Evolutionary conservation across 2,329 filamentous ascomycete genomes (phyloP).

Genomic region (Claviceps digitariae): DNA sequence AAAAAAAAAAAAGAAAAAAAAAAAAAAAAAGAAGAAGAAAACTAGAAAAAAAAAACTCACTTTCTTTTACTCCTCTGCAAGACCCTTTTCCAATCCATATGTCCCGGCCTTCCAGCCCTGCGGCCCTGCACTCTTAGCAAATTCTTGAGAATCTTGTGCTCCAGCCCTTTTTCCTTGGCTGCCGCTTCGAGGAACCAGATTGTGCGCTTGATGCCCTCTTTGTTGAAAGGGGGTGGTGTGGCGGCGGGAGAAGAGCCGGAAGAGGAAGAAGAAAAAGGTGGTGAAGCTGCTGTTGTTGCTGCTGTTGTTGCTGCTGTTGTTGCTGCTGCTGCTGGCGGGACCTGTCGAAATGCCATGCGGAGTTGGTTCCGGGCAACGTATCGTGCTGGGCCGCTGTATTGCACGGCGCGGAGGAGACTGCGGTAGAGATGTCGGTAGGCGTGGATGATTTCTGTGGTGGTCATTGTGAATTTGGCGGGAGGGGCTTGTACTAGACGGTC

Average conservation of each 20-base stretch:
- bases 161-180: slow-evolving; percentile 46
- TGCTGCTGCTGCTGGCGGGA: too few species aligned
- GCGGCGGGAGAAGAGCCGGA: not conserved
- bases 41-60: slow-evolving; percentile 10
- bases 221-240: slow-evolving; percentile 26
- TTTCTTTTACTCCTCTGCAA: slow-evolving; percentile 11
- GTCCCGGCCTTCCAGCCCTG: slow-evolving; percentile 5
- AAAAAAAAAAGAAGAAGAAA: not conserved
- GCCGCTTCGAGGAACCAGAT: slow-evolving; percentile 58
- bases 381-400: slow-evolving; percentile 56
- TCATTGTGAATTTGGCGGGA: slow-evolving; percentile 6
- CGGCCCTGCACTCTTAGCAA: slow-evolving; percentile 30
- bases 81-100: slow-evolving; percentile 11
- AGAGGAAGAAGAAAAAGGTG: too few species aligned
- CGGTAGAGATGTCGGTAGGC: slow-evolving; percentile 61
- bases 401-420: slow-evolving; percentile 53
- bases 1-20: not conserved
- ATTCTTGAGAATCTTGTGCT: slow-evolving; percentile 61
- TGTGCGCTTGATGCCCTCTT: slow-evolving; percentile 46
- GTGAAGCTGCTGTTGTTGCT: too few species aligned
- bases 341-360: slow-evolving; percentile 40
- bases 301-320: not conserved
- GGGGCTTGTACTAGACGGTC: too few species aligned
- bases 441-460: slow-evolving; percentile 34
- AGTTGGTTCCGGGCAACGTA: slow-evolving; percentile 47